A percentile compares a stretch with the other conserved stretches of the same genome.
Evolutionary conservation across 306 rosid species (phyloP).

Genomic region (Spatholobus suberectus): DNA sequence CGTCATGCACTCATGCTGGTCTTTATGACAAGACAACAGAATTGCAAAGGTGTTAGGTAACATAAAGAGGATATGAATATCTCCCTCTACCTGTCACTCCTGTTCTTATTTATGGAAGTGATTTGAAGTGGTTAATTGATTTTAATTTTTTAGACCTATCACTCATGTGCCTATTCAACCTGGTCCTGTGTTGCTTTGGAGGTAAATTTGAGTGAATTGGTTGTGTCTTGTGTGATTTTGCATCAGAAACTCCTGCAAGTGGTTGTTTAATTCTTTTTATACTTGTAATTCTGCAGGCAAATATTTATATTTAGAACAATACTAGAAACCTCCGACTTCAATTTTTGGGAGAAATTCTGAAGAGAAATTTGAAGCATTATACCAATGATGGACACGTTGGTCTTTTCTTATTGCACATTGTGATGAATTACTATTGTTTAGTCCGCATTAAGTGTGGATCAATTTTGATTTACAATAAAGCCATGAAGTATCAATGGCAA

Average conservation of each 20-base stretch:
- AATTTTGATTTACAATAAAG: not conserved
- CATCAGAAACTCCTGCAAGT: too few species aligned
- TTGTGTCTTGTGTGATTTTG: too few species aligned
- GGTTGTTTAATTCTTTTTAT: too few species aligned
- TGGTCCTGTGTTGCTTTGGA: conserved; percentile 23
- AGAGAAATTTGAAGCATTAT: not conserved
- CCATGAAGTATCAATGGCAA: not conserved
- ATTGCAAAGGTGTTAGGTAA: too few species aligned
- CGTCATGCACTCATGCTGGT: too few species aligned
- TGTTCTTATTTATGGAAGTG: conserved; percentile 16
- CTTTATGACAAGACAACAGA: too few species aligned
- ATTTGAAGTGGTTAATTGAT: conserved; percentile 21
- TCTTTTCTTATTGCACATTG: too few species aligned
- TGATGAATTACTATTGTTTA: too few species aligned
- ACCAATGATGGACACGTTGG: not conserved
- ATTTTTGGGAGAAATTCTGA: conserved; percentile 3
- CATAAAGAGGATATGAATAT: too few species aligned
- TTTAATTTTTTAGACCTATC: not conserved
- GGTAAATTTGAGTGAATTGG: too few species aligned
- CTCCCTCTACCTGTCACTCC: too few species aligned
- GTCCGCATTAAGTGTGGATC: too few species aligned
- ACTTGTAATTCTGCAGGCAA: conserved; percentile 29
- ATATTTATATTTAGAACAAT: not conserved
- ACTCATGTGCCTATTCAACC: conserved; percentile 18
- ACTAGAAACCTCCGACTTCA: not conserved